phyloP scores from a whole-genome alignment of 208 protist genomes.

The Jaenimonas drosophilae region DNA sequence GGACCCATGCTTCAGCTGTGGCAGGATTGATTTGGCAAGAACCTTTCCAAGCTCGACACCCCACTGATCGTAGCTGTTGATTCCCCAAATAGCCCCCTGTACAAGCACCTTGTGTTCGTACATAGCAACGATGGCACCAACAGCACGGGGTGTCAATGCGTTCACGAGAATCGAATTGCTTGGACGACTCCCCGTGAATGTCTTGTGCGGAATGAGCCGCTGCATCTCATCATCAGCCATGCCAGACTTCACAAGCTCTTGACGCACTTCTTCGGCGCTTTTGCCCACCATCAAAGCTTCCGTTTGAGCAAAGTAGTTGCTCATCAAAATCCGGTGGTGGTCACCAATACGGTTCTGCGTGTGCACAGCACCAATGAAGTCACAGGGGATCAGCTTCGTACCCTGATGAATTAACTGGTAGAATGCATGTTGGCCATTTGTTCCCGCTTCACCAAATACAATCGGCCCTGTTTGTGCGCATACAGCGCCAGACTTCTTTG shows the following conservation, averaged over 20 bases:
- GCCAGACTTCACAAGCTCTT: conserved; percentile 55
- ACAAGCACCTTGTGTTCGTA: conserved; percentile 98
- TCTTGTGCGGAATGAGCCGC: conserved; percentile 67
- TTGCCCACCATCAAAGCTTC: conserved; percentile 97
- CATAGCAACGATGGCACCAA: conserved; percentile 95
- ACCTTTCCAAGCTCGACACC: conserved; percentile 97
- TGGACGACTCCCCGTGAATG: conserved; percentile 91
- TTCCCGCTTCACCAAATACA: conserved; percentile 95
- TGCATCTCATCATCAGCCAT: conserved; percentile 46
- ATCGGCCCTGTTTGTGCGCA: conserved; percentile 90
- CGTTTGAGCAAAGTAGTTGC: conserved; percentile 97
- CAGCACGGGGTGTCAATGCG: conserved; percentile 85
- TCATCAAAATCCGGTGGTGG: conserved; percentile 94
- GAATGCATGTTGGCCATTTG: conserved; percentile 91
- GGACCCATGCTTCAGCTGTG: conserved; percentile 70
- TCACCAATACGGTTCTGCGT: conserved; percentile 90
- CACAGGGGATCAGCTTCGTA: conserved; percentile 94
- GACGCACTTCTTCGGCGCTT: conserved; percentile 68
- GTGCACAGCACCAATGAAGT: conserved; percentile 92
- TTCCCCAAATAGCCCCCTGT: conserved; percentile 96
- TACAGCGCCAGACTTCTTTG: conserved; percentile 42
- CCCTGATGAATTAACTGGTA: conserved; percentile 97
- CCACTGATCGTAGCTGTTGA: conserved; percentile 97
- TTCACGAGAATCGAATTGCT: conserved; percentile 95
- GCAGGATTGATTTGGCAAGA: conserved; percentile 94